These are phyloP conservation scores for Yamadazyma nakazawae DNA, from an alignment of 805 yeast species.

Conservation along the genomic window DNA sequence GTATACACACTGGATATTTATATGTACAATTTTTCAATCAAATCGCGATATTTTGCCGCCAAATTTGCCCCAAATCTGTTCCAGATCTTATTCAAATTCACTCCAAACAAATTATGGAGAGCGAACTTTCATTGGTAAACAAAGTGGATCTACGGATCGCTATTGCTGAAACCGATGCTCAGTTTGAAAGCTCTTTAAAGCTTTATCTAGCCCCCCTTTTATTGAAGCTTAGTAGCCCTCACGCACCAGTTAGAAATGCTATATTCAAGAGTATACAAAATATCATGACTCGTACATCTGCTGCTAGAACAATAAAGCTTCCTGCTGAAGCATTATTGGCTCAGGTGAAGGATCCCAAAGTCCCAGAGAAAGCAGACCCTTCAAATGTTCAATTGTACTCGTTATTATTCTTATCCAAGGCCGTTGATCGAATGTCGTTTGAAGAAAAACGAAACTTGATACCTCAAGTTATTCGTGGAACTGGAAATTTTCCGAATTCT, in stretches of 20 bases:
- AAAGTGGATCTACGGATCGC: slow-evolving; percentile 83
- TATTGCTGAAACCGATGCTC: slow-evolving; percentile 63
- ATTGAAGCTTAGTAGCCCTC: slow-evolving; percentile 71
- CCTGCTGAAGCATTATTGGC: slow-evolving; percentile 62
- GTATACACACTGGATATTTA: neutral
- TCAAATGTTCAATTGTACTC: slow-evolving; percentile 58
- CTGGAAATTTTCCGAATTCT: slow-evolving; percentile 33
- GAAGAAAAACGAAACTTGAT: slow-evolving; percentile 40
- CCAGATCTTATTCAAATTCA: no score
- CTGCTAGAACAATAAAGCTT: slow-evolving; percentile 50
- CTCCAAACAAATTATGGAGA: neutral
- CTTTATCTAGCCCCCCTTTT: slow-evolving; percentile 74
- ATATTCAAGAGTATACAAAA: slow-evolving; percentile 67
- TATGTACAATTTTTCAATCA: neutral
- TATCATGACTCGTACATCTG: slow-evolving; percentile 61
- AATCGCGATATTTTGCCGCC: slow-evolving; percentile 1
- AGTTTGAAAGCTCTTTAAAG: slow-evolving; percentile 57
- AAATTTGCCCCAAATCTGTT: neutral
- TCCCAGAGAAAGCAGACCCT: slow-evolving; percentile 37
- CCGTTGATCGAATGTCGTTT: slow-evolving; percentile 50
- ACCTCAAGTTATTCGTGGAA: slow-evolving; percentile 46
- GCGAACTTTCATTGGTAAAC: slow-evolving; percentile 59
- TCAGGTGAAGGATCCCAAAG: slow-evolving; percentile 60
- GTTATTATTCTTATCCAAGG: slow-evolving; percentile 64
- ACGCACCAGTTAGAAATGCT: slow-evolving; percentile 61